Evolutionary conservation across 2,329 filamentous ascomycete species (phyloP).

Genomic region (Xylariales sp.): DNA sequence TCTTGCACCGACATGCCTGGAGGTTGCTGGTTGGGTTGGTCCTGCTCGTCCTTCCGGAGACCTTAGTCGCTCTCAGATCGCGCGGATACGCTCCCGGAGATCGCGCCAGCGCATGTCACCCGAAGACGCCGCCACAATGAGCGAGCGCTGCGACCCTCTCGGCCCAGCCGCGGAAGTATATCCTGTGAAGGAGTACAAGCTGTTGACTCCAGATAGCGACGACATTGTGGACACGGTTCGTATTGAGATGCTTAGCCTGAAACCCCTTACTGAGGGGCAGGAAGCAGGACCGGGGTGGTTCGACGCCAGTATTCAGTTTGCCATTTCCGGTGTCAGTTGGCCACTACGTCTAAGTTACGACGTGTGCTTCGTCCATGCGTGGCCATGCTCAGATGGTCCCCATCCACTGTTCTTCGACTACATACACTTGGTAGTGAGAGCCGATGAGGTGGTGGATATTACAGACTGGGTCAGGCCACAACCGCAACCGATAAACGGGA

Average conservation of each 20-base stretch:
- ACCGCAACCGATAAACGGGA: conserved; percentile 27
- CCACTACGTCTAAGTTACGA: conserved; percentile 72
- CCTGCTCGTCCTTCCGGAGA: conserved; percentile 76
- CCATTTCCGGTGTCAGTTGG: conserved; percentile 72
- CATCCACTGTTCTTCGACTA: conserved; percentile 81
- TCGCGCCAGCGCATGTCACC: conserved; percentile 67
- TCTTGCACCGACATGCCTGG: conserved; percentile 75
- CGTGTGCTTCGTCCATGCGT: conserved; percentile 73
- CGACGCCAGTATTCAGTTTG: conserved; percentile 72
- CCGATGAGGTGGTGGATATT: conserved; percentile 73
- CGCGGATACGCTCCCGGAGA: conserved; percentile 71
- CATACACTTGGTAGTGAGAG: conserved; percentile 66
- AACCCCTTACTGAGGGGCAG: conserved; percentile 54
- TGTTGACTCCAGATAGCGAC: conserved; percentile 67
- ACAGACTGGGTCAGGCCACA: conserved; percentile 70
- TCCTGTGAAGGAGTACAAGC: conserved; percentile 74
- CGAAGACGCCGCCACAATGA: conserved; percentile 74
- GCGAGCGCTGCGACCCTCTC: conserved; percentile 74
- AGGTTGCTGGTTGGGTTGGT: conserved; percentile 79
- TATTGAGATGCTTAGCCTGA: conserved; percentile 74
- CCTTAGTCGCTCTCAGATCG: conserved; percentile 75
- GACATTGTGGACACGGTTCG: conserved; percentile 73
- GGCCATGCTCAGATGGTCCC: conserved; percentile 71
- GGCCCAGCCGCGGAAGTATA: conserved; percentile 72
- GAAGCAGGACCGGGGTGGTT: conserved; percentile 60